phyloP scores from a whole-genome alignment of 768 basidiomycete genomes.

The Arthromyces matolae region DNA sequence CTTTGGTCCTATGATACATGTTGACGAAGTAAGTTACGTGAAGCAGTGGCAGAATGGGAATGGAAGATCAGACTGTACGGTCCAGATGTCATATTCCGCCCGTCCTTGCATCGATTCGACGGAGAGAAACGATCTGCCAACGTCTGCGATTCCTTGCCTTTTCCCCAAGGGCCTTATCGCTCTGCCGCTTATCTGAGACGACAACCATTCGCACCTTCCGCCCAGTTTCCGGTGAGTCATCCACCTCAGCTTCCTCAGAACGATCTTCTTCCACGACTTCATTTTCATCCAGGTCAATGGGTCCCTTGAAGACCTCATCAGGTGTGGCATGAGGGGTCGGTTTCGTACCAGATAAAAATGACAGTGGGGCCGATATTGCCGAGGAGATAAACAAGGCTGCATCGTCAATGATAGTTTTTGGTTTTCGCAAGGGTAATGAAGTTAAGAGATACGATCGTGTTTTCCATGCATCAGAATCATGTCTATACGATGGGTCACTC shows the following conservation, averaged over 20 bases:
- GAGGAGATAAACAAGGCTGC: slow-evolving; percentile 64
- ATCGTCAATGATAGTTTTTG: slow-evolving; percentile 66
- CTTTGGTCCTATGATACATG: not conserved
- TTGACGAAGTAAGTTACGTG: not conserved
- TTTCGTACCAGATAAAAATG: slow-evolving; percentile 41
- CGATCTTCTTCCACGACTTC: slow-evolving; percentile 78
- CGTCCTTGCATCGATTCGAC: slow-evolving; percentile 35
- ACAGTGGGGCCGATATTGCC: slow-evolving; percentile 56
- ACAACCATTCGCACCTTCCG: slow-evolving; percentile 55
- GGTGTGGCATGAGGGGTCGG: slow-evolving; percentile 45
- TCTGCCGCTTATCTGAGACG: slow-evolving; percentile 37
- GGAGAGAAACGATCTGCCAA: slow-evolving; percentile 37
- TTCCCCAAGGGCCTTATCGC: slow-evolving; percentile 25
- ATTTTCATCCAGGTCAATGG: slow-evolving; percentile 72
- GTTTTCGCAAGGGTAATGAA: slow-evolving; percentile 64
- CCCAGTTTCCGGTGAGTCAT: slow-evolving; percentile 59
- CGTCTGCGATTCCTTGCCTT: slow-evolving; percentile 34
- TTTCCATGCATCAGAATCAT: slow-evolving; percentile 49
- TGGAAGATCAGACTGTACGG: not conserved
- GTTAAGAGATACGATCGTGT: slow-evolving; percentile 58
- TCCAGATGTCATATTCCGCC: slow-evolving; percentile 14
- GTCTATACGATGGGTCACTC: slow-evolving; percentile 62
- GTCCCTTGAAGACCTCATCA: slow-evolving; percentile 62
- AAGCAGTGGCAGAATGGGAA: not conserved
- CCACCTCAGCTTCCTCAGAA: slow-evolving; percentile 74